phyloP scores from a whole-genome alignment of 2,329 filamentous ascomycete species.

The Alternaria conjuncta region DNA sequence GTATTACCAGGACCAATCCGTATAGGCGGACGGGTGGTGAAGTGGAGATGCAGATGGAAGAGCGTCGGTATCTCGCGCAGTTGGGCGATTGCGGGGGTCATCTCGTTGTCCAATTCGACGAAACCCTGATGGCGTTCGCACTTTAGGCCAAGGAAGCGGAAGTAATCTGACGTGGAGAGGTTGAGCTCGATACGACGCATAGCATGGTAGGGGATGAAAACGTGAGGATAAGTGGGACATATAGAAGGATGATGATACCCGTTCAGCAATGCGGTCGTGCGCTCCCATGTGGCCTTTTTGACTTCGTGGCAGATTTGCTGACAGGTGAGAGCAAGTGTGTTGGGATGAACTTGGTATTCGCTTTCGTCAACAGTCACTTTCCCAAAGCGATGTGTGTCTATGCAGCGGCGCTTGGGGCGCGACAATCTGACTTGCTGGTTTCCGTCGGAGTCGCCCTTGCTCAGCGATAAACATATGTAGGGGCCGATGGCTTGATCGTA shows the following conservation, averaged over 20 bases:
- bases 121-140: neutral
- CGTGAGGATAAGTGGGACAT: neutral
- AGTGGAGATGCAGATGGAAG: neutral
- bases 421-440: neutral
- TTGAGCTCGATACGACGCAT: neutral
- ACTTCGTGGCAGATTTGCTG: neutral
- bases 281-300: neutral
- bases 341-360: neutral
- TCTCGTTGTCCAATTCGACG: neutral
- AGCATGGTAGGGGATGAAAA: neutral
- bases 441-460: neutral
- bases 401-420: neutral
- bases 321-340: neutral
- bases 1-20: neutral
- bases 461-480: neutral
- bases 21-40: neutral
- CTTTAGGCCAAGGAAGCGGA: neutral
- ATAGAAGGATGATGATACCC: neutral
- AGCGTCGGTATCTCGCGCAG: neutral
- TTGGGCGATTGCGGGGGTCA: neutral
- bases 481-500: neutral
- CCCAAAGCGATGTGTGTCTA: neutral
- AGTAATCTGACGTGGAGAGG: neutral
- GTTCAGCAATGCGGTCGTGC: neutral
- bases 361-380: neutral